Percentiles rank a stretch among this genome's conserved stretches.
Conservation (phyloP, 495 filamentous ascomycete species). For the Tuber microsphaerosporum region DNA sequence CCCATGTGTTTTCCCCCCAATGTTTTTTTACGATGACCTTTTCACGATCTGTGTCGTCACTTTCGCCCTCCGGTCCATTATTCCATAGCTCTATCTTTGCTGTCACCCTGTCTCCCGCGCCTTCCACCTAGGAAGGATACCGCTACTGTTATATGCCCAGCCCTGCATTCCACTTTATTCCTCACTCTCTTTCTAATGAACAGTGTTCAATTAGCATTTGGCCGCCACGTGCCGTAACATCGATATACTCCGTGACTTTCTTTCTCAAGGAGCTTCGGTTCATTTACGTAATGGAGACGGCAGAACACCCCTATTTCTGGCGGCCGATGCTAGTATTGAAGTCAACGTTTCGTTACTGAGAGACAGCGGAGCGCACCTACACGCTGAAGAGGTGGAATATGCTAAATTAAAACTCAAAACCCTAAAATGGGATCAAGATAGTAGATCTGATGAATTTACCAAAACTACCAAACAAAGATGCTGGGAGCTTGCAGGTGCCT, state of each 20-base stretch:
- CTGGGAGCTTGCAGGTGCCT: slow-evolving; percentile 35
- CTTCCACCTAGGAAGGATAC: slow-evolving; percentile 8
- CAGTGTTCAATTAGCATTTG: slow-evolving; percentile 50
- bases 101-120: slow-evolving; percentile 7
- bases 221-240: slow-evolving; percentile 55
- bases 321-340: slow-evolving; percentile 53
- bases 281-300: slow-evolving; percentile 74
- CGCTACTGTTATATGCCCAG: slow-evolving; percentile 13
- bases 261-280: slow-evolving; percentile 73
- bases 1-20: not conserved
- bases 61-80: slow-evolving; percentile 10
- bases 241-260: slow-evolving; percentile 62
- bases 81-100: slow-evolving; percentile 19
- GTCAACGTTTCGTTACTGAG: slow-evolving; percentile 61
- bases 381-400: slow-evolving; percentile 44
- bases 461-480: slow-evolving; percentile 24
- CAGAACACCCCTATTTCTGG: slow-evolving; percentile 65
- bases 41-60: slow-evolving; percentile 33
- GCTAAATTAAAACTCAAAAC: slow-evolving; percentile 9
- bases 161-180: slow-evolving; percentile 5
- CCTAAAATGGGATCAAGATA: not conserved
- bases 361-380: slow-evolving; percentile 64
- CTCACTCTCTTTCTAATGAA: slow-evolving; percentile 9
- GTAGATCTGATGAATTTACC: not conserved
- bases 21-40: slow-evolving; percentile 1